Evolutionary conservation across 2,329 filamentous ascomycete genomes (phyloP).

Genomic region (Myriosclerotinia curreyana): DNA sequence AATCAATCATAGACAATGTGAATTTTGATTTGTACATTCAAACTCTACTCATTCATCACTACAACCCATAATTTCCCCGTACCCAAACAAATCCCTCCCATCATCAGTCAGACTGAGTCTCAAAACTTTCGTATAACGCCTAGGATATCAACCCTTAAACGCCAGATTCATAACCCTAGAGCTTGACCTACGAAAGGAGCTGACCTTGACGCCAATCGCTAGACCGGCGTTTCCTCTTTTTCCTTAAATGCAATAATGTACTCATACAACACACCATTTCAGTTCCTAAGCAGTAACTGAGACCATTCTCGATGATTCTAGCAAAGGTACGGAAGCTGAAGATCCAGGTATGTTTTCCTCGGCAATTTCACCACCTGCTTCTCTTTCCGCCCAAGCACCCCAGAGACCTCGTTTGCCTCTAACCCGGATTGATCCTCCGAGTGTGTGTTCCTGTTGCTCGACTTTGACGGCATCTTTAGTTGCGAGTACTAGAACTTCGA

Average conservation of each 20-base stretch:
- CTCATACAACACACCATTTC: slow-evolving; percentile 10
- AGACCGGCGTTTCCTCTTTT: slow-evolving; percentile 6
- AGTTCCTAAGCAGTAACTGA: slow-evolving; percentile 13
- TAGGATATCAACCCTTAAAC: slow-evolving; percentile 17
- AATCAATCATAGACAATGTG: not conserved
- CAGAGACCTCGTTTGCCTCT: slow-evolving; percentile 92
- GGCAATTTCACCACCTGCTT: slow-evolving; percentile 61
- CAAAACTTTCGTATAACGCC: slow-evolving; percentile 11
- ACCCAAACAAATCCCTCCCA: slow-evolving; percentile 10
- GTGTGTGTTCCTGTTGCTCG: slow-evolving; percentile 69
- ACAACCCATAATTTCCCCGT: not conserved
- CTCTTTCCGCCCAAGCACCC: slow-evolving; percentile 89
- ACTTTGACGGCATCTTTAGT: slow-evolving; percentile 98
- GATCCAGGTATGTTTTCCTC: slow-evolving; percentile 27
- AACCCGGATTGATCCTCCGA: slow-evolving; percentile 79
- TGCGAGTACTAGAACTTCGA: slow-evolving; percentile 90
- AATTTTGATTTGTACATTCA: slow-evolving; percentile 5
- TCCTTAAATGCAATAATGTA: slow-evolving; percentile 15
- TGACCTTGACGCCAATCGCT: slow-evolving; percentile 18
- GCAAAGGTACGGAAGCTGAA: slow-evolving; percentile 11
- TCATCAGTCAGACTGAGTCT: not conserved
- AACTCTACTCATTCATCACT: slow-evolving; percentile 2
- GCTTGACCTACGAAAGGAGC: slow-evolving; percentile 1
- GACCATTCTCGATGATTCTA: slow-evolving; percentile 20
- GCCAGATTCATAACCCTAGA: slow-evolving; percentile 13